phyloP scores from a whole-genome alignment of 2,329 filamentous ascomycete species.

The Zymoseptoria passerinii region DNA sequence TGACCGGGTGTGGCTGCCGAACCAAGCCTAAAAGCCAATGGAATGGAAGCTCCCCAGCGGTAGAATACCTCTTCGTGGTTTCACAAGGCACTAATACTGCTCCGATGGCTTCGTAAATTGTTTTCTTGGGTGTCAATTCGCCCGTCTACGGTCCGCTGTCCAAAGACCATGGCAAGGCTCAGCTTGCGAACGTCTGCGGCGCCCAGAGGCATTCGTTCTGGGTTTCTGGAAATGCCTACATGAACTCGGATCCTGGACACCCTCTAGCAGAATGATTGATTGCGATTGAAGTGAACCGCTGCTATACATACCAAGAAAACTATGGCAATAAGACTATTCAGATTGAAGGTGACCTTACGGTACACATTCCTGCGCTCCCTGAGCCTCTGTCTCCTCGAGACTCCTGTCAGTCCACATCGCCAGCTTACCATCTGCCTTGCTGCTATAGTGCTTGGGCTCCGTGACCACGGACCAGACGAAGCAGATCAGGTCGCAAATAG shows the following conservation, averaged over 20 bases:
- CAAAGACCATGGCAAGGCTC: background rate
- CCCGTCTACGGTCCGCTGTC: background rate
- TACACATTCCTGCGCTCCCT: no score
- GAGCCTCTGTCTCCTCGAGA: background rate
- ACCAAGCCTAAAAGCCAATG: no score
- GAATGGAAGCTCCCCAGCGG: no score
- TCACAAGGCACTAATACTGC: background rate
- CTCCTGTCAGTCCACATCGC: background rate
- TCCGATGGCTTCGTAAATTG: background rate
- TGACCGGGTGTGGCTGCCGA: background rate
- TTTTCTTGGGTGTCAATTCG: background rate
- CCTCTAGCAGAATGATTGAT: no score
- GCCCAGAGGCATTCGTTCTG: background rate
- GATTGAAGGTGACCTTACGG: no score
- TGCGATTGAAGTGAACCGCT: no score
- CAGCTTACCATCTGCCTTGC: background rate
- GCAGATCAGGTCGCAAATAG: slow-evolving; percentile 41
- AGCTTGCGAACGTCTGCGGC: background rate
- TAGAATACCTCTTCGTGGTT: no score
- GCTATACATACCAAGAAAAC: no score
- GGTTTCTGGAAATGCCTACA: no score
- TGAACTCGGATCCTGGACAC: no score
- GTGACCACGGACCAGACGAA: slow-evolving; percentile 33
- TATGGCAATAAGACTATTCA: no score
- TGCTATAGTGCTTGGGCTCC: no score